Evolutionary conservation across 192 early-diverging fungal genomes (phyloP), one percentile per base, ranked within the genome.

Genomic region (Coemansia sp.): DNA sequence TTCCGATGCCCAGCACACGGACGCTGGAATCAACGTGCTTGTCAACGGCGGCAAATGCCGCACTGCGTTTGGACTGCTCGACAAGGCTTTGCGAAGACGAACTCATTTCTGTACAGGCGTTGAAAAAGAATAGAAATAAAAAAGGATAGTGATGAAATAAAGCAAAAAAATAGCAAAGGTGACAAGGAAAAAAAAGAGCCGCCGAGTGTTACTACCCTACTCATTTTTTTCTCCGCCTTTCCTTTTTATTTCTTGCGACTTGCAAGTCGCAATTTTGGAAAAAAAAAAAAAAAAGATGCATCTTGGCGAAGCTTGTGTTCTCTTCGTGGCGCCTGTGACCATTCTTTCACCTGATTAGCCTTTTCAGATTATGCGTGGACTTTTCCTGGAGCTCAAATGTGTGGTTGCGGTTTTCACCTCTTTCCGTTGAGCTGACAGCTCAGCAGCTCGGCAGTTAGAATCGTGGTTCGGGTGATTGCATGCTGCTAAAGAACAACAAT

Each of bases 31-130:
- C 77, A 62, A 98, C 90, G 63, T 98, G 88, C 68, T 93, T 89
- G 65, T 98, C 94, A 18, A 98, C 92, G 21, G 93, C 96, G 26
- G 87, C 85, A 80, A 87, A 93, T n/a, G 93, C 94, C 8, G 96
- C 96, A 46, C 83, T 83, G 57, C 88, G 83, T 74, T 98, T 98
- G 40, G 93, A 90, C 84, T 84, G 72, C 74, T 92, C 91, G 39
- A 89, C 72, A 39, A 83, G 67, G 40, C 52, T 69, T n/a, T 59
- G 13, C 15, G 37, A 59, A 59, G 55, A 15, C 9, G 68, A 42
- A 36, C 72, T 74, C 62, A 74, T 82, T 42, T 4, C 7, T 18
- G 13, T 45, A 45, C 43, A 45, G 2, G 32, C 32, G 32, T 26
- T 26, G 26, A 26, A 43, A 43, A 13, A 43, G 42, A 12, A 1